Conservation (phyloP, 805 yeast genomes). For the Blastobotrys attinorum region DNA sequence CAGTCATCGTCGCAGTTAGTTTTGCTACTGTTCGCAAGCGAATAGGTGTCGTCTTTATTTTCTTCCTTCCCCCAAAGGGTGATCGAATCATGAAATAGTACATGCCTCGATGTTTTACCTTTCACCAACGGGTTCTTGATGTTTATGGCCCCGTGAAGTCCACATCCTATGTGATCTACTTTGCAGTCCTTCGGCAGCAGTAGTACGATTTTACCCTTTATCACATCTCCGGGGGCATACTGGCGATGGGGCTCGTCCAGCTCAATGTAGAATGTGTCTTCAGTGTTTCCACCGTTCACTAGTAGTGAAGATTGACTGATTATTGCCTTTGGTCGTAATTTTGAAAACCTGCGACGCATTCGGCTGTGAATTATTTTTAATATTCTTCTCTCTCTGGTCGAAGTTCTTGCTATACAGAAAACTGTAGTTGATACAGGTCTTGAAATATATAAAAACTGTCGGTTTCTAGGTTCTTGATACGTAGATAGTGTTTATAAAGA, state of each 20-base stretch:
- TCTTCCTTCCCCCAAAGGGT: constrained; percentile 20
- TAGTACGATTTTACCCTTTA: constrained; percentile 27
- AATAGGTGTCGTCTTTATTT: not conserved
- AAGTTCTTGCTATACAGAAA: too few relatives aligned
- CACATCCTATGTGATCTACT: constrained; percentile 19
- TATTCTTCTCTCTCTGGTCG: too few relatives aligned
- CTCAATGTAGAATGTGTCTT: constrained; percentile 50
- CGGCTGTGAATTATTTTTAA: too few relatives aligned
- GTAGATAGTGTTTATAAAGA: too few relatives aligned
- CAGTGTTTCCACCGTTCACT: not conserved
- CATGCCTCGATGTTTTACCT: constrained; percentile 22
- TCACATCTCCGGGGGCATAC: constrained; percentile 73
- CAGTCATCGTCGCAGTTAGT: not conserved
- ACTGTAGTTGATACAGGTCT: too few relatives aligned
- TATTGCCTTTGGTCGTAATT: constrained; percentile 12
- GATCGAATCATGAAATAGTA: constrained; percentile 23
- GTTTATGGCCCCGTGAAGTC: constrained; percentile 24
- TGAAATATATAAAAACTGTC: too few relatives aligned
- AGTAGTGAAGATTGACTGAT: not conserved
- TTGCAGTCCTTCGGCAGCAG: constrained; percentile 21
- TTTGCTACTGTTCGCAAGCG: not conserved
- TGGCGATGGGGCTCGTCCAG: constrained; percentile 68
- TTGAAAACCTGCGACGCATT: constrained; percentile 14
- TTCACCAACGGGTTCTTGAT: constrained; percentile 26
- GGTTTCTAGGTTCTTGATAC: too few relatives aligned